Conservation (phyloP, 164 flowering plant species). For the Magnolia changhungtana region DNA sequence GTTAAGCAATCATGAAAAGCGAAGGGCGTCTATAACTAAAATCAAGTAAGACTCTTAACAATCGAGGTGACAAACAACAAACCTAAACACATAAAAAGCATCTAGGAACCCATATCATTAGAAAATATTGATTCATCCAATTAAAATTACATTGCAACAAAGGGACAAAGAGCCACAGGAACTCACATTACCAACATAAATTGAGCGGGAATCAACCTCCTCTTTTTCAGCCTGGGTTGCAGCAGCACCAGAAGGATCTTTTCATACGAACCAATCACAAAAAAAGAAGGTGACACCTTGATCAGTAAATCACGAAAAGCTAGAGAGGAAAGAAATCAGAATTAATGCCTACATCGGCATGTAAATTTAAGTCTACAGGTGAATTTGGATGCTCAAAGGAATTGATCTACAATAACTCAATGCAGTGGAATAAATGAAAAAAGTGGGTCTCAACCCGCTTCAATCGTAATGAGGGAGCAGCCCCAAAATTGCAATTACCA, state of each 20-base stretch:
- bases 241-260: constrained; percentile 50
- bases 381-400: not conserved
- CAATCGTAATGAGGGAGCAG: not conserved
- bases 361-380: not conserved
- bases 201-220: constrained; percentile 75
- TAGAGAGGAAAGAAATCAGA: not conserved
- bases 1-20: too few relatives aligned
- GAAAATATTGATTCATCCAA: not conserved
- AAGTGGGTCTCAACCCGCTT: not conserved
- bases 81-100: not conserved
- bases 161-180: not conserved
- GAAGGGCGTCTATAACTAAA: too few relatives aligned
- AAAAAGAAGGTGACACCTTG: not conserved
- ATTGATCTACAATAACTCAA: not conserved
- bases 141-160: not conserved
- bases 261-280: constrained; percentile 6
- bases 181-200: constrained; percentile 88
- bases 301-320: not conserved
- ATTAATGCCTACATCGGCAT: not conserved
- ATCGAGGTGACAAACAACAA: not conserved
- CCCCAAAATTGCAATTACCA: not conserved
- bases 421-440: not conserved
- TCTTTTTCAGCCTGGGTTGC: constrained; percentile 60
- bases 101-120: too few relatives aligned
- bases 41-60: too few relatives aligned